Base-by-base conservation (phyloP, 2,329 filamentous ascomycete genomes). In the Colletotrichum chlorophyti region DNA sequence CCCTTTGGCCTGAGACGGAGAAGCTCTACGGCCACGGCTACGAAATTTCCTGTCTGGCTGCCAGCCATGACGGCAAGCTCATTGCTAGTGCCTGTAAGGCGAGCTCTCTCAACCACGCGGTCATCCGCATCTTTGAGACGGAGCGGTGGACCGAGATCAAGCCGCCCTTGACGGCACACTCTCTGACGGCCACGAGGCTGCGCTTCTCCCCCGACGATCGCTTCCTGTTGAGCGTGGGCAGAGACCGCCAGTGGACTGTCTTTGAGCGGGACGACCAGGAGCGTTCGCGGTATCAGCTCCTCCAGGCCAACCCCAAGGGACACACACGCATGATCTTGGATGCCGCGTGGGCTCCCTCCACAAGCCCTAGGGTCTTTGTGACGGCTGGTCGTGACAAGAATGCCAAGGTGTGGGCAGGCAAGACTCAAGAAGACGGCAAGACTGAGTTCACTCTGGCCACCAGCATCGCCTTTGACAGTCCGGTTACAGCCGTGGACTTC, bases 11-110 rank as follows among this genome's bases (percentile, higher is more conserved):
- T 3, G 95, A 99, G 71, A 86, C 86, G 6, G 95, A 99, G 73
- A 99, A 99, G 77, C 83, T 99, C 1, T 99, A 99, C 74, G 95
- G 95, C 2, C 95, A 99, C 74, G 95, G 95, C 26, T 97, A 97
- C 75, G 95, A 99, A 74, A 94, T 99, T 46, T 96, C 92, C 2
- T 90, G 91, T 32, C 85, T 97, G 14, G 91, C 93, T 10, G 84
- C 89, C 7, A 92, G 87, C 67, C 84, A 91, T 68, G 87, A 93
- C 66, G 89, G 90, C 11, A 79, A 74, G 4, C 74, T 97, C 19
- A 83, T 99, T 12, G 95, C 95, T 27, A 97, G 93, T 50, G 93
- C 95, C 2, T 99, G 95, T 78, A 91, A 91, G 68, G 95, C 95
- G 15, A 96, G 89, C 69, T 96, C 93, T 1, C 81, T 94, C 54